Percentiles rank a stretch among this genome's conserved stretches.
Evolutionary conservation across 78 protist genomes (phyloP).

Genomic region (Dictyostelium brefeldianum): DNA sequence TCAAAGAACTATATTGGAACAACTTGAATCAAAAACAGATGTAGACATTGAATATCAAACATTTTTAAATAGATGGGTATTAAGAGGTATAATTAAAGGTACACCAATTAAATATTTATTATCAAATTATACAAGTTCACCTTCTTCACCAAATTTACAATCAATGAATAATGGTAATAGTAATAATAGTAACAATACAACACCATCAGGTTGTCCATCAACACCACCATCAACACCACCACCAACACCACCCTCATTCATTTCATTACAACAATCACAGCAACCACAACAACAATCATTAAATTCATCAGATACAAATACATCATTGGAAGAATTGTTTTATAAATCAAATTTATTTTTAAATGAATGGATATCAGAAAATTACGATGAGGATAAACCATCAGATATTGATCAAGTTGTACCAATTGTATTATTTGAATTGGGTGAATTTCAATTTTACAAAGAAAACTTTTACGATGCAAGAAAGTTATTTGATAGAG

Average conservation of each 20-base stretch:
- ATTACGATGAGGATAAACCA: background rate
- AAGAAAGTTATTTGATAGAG: conserved; percentile 9
- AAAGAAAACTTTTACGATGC: conserved; percentile 43
- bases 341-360: conserved; percentile 37
- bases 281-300: background rate
- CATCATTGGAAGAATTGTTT: conserved; percentile 39
- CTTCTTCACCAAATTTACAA: background rate
- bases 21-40: background rate
- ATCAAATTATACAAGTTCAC: background rate
- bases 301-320: background rate
- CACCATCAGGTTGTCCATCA: background rate
- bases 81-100: conserved; percentile 67
- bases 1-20: conserved; percentile 31
- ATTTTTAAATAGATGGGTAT: conserved; percentile 47
- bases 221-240: conserved; percentile 78
- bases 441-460: conserved; percentile 63
- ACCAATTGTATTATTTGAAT: conserved; percentile 25
- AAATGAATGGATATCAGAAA: conserved; percentile 25
- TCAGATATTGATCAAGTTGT: background rate
- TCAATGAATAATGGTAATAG: background rate
- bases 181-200: background rate
- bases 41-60: conserved; percentile 1
- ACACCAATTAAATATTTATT: conserved; percentile 43
- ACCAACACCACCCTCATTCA: conserved; percentile 72
- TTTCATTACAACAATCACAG: conserved; percentile 3